Evolutionary conservation across 352 stramenopile genomes (phyloP).

Genomic region (Phytopythium vexans): DNA sequence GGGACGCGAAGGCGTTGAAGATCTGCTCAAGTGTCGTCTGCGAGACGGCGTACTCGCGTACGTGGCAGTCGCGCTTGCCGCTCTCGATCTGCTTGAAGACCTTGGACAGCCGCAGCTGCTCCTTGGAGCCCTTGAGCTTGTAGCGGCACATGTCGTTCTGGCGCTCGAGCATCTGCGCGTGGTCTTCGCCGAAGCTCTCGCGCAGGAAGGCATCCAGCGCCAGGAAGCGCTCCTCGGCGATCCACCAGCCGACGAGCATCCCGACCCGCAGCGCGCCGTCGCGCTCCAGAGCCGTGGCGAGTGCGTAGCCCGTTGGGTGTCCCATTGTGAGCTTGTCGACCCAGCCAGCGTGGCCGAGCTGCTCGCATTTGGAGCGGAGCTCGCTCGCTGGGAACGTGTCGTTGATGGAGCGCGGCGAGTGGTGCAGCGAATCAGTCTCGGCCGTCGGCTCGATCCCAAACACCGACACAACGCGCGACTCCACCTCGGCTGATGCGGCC

Average conservation of each 20-base stretch:
- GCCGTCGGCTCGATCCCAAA: slow-evolving; percentile 14
- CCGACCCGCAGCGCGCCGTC: slow-evolving; percentile 35
- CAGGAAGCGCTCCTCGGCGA: slow-evolving; percentile 56
- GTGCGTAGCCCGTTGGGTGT: slow-evolving; percentile 61
- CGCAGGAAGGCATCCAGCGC: slow-evolving; percentile 37
- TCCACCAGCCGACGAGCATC: slow-evolving; percentile 59
- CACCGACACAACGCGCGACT: slow-evolving; percentile 20
- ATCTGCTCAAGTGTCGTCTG: slow-evolving; percentile 92
- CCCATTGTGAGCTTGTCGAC: slow-evolving; percentile 40
- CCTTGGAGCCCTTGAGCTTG: slow-evolving; percentile 41
- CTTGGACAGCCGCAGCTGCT: slow-evolving; percentile 48
- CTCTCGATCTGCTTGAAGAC: slow-evolving; percentile 79
- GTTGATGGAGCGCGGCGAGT: slow-evolving; percentile 13
- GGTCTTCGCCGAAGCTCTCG: slow-evolving; percentile 30
- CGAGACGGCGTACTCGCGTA: slow-evolving; percentile 85
- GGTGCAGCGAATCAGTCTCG: neutral
- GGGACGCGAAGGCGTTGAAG: slow-evolving; percentile 87
- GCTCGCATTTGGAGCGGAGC: slow-evolving; percentile 41
- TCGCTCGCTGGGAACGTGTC: slow-evolving; percentile 24
- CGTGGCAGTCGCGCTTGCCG: slow-evolving; percentile 33
- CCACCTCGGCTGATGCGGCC: slow-evolving; percentile 27
- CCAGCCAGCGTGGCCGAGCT: slow-evolving; percentile 40
- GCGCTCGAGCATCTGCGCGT: slow-evolving; percentile 54
- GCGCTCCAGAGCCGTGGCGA: slow-evolving; percentile 52
- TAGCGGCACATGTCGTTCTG: slow-evolving; percentile 75